A percentile compares a stretch with the other conserved stretches of the same genome.
Evolutionary conservation across 257 asterid genomes (phyloP).

Genomic region (Ilex aquifolium): DNA sequence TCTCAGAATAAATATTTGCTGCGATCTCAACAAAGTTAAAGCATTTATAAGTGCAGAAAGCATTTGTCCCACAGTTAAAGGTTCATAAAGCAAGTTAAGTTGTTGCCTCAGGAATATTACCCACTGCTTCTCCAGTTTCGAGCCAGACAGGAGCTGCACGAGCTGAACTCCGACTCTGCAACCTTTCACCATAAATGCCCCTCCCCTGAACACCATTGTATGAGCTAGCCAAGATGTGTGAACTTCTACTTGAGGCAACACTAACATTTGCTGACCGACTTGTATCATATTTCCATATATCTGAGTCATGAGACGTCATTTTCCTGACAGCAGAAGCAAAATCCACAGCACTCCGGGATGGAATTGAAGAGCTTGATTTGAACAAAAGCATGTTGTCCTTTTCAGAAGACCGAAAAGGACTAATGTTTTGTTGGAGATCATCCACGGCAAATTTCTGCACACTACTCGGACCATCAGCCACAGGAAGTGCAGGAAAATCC

Average conservation of each 20-base stretch:
- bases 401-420: conserved; percentile 40
- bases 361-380: conserved; percentile 53
- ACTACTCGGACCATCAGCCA: conserved; percentile 44
- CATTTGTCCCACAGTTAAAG: conserved; percentile 13
- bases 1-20: conserved; percentile 90
- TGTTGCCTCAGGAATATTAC: conserved; percentile 48
- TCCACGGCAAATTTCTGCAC: conserved; percentile 39
- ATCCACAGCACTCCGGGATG: conserved; percentile 60
- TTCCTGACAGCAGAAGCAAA: conserved; percentile 75
- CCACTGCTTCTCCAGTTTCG: conserved; percentile 75
- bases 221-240: conserved; percentile 53
- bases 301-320: conserved; percentile 70
- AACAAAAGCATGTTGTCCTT: conserved; percentile 35
- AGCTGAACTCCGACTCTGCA: conserved; percentile 57
- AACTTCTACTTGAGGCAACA: conserved; percentile 80
- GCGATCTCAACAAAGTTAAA: conserved; percentile 56
- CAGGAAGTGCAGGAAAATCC: conserved; percentile 94
- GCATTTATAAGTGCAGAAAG: conserved; percentile 26
- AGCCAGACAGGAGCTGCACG: conserved; percentile 65
- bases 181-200: conserved; percentile 42
- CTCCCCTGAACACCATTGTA: conserved; percentile 50
- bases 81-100: conserved; percentile 17
- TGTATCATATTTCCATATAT: conserved; percentile 68
- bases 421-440: conserved; percentile 42
- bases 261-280: conserved; percentile 44